phyloP scores from a whole-genome alignment of 768 basidiomycete species.

The Leccinum pellstonianum region DNA sequence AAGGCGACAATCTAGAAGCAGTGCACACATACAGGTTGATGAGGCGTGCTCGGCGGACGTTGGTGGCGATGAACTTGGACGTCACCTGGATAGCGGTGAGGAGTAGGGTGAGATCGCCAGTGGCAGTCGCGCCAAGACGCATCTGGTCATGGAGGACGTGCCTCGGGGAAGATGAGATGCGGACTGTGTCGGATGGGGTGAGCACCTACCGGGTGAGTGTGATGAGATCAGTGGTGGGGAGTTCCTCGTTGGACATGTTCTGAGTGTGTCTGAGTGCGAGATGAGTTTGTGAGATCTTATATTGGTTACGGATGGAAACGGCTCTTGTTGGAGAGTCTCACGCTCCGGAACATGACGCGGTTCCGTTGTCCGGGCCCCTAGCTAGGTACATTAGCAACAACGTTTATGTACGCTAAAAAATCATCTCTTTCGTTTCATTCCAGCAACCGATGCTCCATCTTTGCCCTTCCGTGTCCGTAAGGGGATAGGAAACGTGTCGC shows the following conservation, averaged over 20 bases:
- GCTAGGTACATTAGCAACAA: constrained; percentile 14
- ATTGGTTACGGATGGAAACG: constrained; percentile 22
- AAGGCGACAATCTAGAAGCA: background rate
- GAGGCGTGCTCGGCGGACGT: constrained; percentile 93
- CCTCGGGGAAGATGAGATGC: constrained; percentile 37
- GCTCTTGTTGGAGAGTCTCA: constrained; percentile 20
- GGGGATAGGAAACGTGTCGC: constrained; percentile 66
- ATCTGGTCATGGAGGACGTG: constrained; percentile 89
- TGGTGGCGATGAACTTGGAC: constrained; percentile 97
- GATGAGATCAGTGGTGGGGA: constrained; percentile 83
- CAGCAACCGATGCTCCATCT: constrained; percentile 45
- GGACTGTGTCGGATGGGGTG: background rate
- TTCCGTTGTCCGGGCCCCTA: background rate
- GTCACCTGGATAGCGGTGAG: constrained; percentile 95
- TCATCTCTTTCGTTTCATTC: constrained; percentile 65
- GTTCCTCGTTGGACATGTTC: constrained; percentile 49
- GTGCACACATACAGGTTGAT: constrained; percentile 83
- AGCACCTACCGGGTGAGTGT: constrained; percentile 80
- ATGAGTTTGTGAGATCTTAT: constrained; percentile 2
- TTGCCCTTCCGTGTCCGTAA: constrained; percentile 67
- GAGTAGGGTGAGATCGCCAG: constrained; percentile 92
- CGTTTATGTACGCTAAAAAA: constrained; percentile 11
- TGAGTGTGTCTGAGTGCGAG: background rate
- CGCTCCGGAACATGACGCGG: constrained; percentile 24
- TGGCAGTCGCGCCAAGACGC: constrained; percentile 76